These are phyloP conservation scores for Silybum marianum DNA, from an alignment of 129 eudicot species.

Conservation along the genomic window DNA sequence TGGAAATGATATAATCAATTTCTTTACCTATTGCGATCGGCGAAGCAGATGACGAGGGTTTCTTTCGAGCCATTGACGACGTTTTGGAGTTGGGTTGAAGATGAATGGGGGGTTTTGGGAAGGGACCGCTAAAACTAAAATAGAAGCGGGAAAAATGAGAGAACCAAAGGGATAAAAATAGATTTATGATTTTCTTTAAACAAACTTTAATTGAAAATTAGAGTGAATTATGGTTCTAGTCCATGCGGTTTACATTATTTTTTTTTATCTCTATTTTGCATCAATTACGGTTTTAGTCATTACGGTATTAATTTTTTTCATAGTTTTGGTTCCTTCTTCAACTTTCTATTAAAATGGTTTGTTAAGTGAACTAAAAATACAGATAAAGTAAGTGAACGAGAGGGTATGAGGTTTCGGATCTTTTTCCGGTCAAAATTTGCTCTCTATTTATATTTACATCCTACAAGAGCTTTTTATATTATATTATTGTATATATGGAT, in stretches of 20 bases:
- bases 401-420: too few relatives aligned
- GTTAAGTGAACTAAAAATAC: neutral
- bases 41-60: slow-evolving; percentile 37
- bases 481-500: too few relatives aligned
- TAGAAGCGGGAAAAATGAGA: slow-evolving; percentile 22
- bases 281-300: too few relatives aligned
- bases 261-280: too few relatives aligned
- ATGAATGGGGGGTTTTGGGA: neutral
- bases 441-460: too few relatives aligned
- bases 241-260: neutral
- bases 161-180: neutral
- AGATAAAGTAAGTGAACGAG: too few relatives aligned
- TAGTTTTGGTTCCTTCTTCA: neutral
- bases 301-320: too few relatives aligned
- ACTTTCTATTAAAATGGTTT: neutral
- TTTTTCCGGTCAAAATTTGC: too few relatives aligned
- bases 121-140: neutral
- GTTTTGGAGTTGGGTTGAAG: slow-evolving; percentile 18
- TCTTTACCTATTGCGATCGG: slow-evolving; percentile 56
- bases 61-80: slow-evolving; percentile 52
- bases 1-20: neutral
- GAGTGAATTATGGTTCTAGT: neutral
- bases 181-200: neutral
- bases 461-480: too few relatives aligned
- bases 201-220: too few relatives aligned